Evolutionary conservation across 1,139 yeast genomes (phyloP).

Genomic region (Saccharomyces uvarum): DNA sequence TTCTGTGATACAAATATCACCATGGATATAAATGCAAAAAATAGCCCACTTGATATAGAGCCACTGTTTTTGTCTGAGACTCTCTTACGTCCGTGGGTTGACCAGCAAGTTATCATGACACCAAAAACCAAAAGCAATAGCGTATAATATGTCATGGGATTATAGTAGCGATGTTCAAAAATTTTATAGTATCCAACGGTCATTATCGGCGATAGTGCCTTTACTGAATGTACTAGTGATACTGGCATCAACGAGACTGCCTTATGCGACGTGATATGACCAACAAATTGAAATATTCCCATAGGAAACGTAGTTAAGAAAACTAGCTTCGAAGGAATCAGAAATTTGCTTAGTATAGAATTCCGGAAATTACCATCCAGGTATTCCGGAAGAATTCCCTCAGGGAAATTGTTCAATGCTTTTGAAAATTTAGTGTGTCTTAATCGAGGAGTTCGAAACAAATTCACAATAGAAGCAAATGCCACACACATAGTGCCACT

Average conservation of each 20-base stretch:
- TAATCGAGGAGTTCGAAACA: slow-evolving; percentile 19
- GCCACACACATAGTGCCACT: slow-evolving; percentile 49
- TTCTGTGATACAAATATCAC: slow-evolving; percentile 84
- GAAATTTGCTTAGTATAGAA: slow-evolving; percentile 28
- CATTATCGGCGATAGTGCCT: slow-evolving; percentile 79
- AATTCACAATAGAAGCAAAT: slow-evolving; percentile 20
- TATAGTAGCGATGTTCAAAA: slow-evolving; percentile 50
- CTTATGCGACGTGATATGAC: slow-evolving; percentile 83
- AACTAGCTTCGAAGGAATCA: slow-evolving; percentile 32
- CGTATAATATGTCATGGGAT: slow-evolving; percentile 62
- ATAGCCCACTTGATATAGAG: slow-evolving; percentile 52
- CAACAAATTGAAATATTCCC: slow-evolving; percentile 87
- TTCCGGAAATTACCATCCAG: slow-evolving; percentile 26
- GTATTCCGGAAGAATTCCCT: slow-evolving; percentile 48
- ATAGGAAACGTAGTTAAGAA: slow-evolving; percentile 73
- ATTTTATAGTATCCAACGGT: slow-evolving; percentile 76
- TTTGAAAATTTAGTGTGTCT: slow-evolving; percentile 9
- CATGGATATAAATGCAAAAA: slow-evolving; percentile 75
- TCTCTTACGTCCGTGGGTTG: slow-evolving; percentile 18
- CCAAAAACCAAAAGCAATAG: slow-evolving; percentile 71
- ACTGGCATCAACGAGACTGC: slow-evolving; percentile 86
- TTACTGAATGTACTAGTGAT: slow-evolving; percentile 83
- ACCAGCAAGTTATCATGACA: slow-evolving; percentile 70
- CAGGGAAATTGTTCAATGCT: slow-evolving; percentile 39
- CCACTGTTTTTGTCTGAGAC: slow-evolving; percentile 32